Evolutionary conservation across 2,329 filamentous ascomycete species (phyloP), one percentile per base, ranked within the genome.

Genomic region (Alternaria triticina): DNA sequence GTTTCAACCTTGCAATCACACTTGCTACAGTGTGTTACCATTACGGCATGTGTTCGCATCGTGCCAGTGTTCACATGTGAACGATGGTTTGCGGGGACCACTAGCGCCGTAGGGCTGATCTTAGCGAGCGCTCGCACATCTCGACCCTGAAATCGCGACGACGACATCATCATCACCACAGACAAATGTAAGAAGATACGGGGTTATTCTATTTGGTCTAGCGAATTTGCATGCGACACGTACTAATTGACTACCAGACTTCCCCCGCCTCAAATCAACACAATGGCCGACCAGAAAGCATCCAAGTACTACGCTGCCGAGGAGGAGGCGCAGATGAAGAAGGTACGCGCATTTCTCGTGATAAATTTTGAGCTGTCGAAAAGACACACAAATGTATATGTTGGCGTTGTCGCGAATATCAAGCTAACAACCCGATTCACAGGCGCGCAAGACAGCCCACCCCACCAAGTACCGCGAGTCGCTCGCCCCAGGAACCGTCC

Each of bases 261-360:
- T 28, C 12, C 17, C 58, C 27, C 7, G 25, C 36, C 7, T 8
- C 33, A 27, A 52, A 23, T 15, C 17, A 20, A 46, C 59, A 65
- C 49, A 63, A 79, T 78, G 75, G 59, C 68, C 50, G 73, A 75
- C 57, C 74, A 97, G 84, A 96, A 96, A 91, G 94, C 94, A 80
- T 90, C 92, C 87, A 98, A 97, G 88, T 98, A 95, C 92, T 98
- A 98, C 87, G 92, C 94, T 83, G 92, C 93, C 80, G 92, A 97
- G 84, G 95, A 97, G 84, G 92, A 96, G 82, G 83, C 89, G 82
- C 86, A 91, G 85, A 88, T 90, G 82, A 97, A 94, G 90, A 95
- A 96, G 92, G 96, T 98, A 89, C 88, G 93, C 90, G 55, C 15
- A 45, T 27, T 36, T 15, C 12, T 9, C 17, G 27, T 8, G 20